Conservation (phyloP, 208 protist genomes). For the Willaertia magna region DNA sequence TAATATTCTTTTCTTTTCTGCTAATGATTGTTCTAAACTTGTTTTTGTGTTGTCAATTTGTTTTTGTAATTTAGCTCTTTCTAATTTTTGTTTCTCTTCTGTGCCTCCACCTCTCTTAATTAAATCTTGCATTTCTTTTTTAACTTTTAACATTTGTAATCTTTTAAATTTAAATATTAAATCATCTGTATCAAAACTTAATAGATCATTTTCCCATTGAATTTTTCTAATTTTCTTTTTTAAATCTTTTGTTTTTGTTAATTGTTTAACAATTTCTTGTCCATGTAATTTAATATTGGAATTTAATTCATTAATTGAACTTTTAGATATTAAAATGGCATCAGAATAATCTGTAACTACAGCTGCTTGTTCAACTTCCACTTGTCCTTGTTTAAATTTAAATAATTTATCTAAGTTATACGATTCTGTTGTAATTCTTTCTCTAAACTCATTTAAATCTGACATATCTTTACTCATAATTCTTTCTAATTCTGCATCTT, state of each 20-base stretch:
- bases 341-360: constrained; percentile 58
- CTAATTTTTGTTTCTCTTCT: constrained; percentile 45
- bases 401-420: constrained; percentile 56
- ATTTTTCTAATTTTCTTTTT: constrained; percentile 56
- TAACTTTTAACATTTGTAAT: constrained; percentile 80
- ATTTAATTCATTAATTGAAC: constrained; percentile 58
- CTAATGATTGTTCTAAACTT: background rate
- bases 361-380: constrained; percentile 65
- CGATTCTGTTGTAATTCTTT: constrained; percentile 29
- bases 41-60: constrained; percentile 44
- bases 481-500: constrained; percentile 16
- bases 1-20: background rate
- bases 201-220: constrained; percentile 50
- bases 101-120: constrained; percentile 55
- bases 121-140: constrained; percentile 77
- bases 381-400: constrained; percentile 67
- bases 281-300: constrained; percentile 54
- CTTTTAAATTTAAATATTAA: constrained; percentile 68
- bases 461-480: constrained; percentile 3
- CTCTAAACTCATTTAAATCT: constrained; percentile 16
- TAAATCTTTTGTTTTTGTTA: constrained; percentile 57
- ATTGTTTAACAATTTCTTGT: constrained; percentile 48
- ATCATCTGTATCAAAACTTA: constrained; percentile 55
- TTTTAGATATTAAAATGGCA: constrained; percentile 52
- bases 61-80: constrained; percentile 41